phyloP scores from a whole-genome alignment of 208 protist species.

The Trypanosoma vivax region DNA sequence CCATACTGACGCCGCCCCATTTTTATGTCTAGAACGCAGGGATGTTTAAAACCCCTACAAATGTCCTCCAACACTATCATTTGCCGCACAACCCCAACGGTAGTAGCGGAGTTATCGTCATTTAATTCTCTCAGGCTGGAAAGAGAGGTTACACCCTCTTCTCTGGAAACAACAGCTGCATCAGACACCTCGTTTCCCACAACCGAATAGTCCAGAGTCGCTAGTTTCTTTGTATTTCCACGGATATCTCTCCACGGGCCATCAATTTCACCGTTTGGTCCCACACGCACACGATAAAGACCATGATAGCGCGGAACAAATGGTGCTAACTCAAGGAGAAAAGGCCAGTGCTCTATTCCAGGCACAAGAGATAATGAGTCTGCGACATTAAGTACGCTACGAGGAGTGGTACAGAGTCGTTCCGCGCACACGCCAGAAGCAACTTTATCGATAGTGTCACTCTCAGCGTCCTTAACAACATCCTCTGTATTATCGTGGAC shows the following conservation, averaged over 20 bases:
- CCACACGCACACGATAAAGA: slow-evolving; percentile 28
- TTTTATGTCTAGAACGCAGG: slow-evolving; percentile 83
- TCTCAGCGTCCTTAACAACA: not conserved
- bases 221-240: not conserved
- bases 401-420: not conserved
- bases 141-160: too few species aligned
- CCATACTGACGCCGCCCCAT: slow-evolving; percentile 85
- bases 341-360: slow-evolving; percentile 16
- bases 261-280: slow-evolving; percentile 5
- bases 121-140: too few species aligned
- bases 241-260: slow-evolving; percentile 1
- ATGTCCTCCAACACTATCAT: slow-evolving; percentile 84
- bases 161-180: not conserved
- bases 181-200: too few species aligned
- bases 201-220: not conserved
- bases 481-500: too few species aligned
- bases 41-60: slow-evolving; percentile 62
- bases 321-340: slow-evolving; percentile 43
- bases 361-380: not conserved
- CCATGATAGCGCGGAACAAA: slow-evolving; percentile 72
- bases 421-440: not conserved
- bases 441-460: too few species aligned
- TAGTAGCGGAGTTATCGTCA: too few species aligned
- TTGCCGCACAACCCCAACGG: slow-evolving; percentile 8
- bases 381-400: not conserved